A percentile compares a stretch with the other conserved stretches of the same genome.
phyloP scores from a whole-genome alignment of 208 protist genomes.

The Crithidia sp. region DNA sequence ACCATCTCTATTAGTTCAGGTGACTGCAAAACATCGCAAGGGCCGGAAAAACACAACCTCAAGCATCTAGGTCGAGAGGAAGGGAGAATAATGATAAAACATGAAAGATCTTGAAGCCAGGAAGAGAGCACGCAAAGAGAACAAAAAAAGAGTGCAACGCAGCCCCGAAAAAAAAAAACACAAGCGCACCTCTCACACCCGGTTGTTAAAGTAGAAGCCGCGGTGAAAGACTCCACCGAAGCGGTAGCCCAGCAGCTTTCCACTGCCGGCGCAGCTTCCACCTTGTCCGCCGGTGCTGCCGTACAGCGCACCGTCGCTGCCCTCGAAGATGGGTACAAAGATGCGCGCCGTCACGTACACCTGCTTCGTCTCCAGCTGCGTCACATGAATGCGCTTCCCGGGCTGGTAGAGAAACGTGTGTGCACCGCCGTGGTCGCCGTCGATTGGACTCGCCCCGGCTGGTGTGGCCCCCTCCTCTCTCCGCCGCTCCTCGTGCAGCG shows the following conservation, averaged over 20 bases:
- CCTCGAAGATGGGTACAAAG: conserved; percentile 69
- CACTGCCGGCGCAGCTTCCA: conserved; percentile 42
- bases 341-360: conserved; percentile 76
- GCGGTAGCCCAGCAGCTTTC: conserved; percentile 64
- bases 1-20: too few relatives aligned
- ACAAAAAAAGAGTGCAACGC: conserved; percentile 1
- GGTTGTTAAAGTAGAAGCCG: conserved; percentile 53
- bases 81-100: too few relatives aligned
- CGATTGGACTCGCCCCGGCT: conserved; percentile 8
- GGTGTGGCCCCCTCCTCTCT: background rate
- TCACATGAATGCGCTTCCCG: conserved; percentile 63
- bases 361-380: conserved; percentile 56
- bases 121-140: conserved; percentile 10
- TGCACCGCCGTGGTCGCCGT: conserved; percentile 42
- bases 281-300: conserved; percentile 32
- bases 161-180: background rate
- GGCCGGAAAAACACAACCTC: too few relatives aligned
- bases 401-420: conserved; percentile 66
- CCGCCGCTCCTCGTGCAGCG: background rate
- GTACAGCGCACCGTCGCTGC: conserved; percentile 27
- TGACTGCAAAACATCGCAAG: too few relatives aligned
- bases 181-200: background rate
- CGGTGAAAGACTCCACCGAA: conserved; percentile 75
- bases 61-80: too few relatives aligned
- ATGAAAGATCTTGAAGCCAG: too few relatives aligned